A percentile compares a stretch with the other conserved stretches of the same genome.
These are phyloP conservation scores for Eucalyptus cladocalyx DNA, from an alignment of 345 rosid genomes.

Conservation along the genomic window DNA sequence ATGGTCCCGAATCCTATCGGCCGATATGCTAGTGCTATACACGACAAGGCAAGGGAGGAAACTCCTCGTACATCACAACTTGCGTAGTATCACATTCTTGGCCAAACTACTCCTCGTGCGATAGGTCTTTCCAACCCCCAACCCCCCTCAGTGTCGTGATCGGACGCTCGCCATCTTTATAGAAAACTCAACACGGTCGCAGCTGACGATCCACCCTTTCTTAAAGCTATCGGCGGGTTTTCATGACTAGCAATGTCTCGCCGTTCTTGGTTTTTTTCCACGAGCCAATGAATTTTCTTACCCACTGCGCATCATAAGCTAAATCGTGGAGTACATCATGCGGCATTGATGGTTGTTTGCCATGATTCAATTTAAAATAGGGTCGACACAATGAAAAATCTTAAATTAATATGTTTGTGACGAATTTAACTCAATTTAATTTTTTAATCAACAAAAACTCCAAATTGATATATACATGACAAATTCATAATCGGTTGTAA, in stretches of 20 bases:
- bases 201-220: background rate
- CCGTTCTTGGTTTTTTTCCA: accelerated
- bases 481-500: too few relatives aligned
- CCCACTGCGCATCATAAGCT: background rate
- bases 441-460: accelerated
- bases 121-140: background rate
- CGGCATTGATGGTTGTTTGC: too few relatives aligned
- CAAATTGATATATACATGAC: accelerated
- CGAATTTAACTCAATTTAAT: too few relatives aligned
- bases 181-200: background rate
- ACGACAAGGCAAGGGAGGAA: background rate
- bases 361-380: background rate
- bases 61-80: background rate
- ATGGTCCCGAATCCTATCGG: background rate
- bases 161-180: background rate
- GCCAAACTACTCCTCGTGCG: background rate
- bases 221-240: background rate
- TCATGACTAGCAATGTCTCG: background rate
- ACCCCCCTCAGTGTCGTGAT: background rate
- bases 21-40: background rate
- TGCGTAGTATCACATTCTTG: background rate
- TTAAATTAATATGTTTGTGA: too few relatives aligned
- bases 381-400: accelerated
- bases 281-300: background rate
- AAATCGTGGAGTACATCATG: background rate